Base-by-base conservation (phyloP, 1,139 yeast species). In the Blastobotrys serpentis region DNA sequence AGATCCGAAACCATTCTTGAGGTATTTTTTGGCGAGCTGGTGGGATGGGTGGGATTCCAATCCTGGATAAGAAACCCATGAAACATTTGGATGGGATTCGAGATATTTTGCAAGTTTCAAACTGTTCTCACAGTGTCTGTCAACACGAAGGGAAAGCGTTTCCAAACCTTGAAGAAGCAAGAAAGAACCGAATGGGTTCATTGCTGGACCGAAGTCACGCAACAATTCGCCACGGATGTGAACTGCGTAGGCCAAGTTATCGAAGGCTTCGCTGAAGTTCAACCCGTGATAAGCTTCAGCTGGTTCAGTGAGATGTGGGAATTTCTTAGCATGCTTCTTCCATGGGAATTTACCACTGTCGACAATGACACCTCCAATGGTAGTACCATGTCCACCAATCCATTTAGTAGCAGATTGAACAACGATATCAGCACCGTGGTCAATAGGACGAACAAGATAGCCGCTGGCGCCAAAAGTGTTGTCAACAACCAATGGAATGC, bases 381-480 rank as follows among this genome's bases (percentile, higher is more conserved):
- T 86, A 52, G 89, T 89, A 65, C 98, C 98, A 67, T 90, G 98
- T 53, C 97, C 98, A 57, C 96, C 96, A 59, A 92, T 89, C 96
- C 97, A 92, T 71, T 92, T 92, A 50, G 98, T 92, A 48, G 97
- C 96, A 50, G 97, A 89, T 70, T 90, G 96, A 21, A 78, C 75
- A 29, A 81, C 78, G 54, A 88, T 84, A 65, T 88, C 95, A 39
- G 88, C 98, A 57, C 98, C 98, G 62, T 79, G 86, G 54, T 84
- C 86, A 58, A 92, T 70, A 55, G 98, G 98, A 61, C 79, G 82
- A 54, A 88, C 78, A 61, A 86, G 78, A 75, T 72, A 89, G 45
- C 98, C 98, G 68, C 96, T 97, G 42, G 97, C 97, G 65, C 96
- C 98, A 62, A 90, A 90, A 25, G 98, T 92, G 79, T 92, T 92